phyloP scores from a whole-genome alignment of 75 land plant genomes.

The Selaginella moellendorffii region DNA sequence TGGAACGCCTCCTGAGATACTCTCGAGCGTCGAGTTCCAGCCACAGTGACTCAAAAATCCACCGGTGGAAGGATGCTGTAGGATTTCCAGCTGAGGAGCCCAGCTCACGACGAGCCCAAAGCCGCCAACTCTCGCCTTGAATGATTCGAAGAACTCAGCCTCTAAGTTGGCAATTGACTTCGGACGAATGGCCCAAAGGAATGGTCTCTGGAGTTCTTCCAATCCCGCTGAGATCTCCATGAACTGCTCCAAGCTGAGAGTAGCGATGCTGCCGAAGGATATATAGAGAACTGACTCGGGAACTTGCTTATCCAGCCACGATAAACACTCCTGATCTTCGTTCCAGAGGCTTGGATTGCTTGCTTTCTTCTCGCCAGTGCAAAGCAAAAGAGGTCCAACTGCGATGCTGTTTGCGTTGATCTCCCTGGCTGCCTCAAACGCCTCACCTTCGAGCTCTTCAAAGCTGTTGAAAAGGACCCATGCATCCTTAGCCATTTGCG shows the following conservation, averaged over 20 bases:
- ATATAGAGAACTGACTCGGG: slow-evolving; percentile 1
- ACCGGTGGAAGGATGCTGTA: neutral
- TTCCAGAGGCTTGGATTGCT: neutral
- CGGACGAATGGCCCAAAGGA: neutral
- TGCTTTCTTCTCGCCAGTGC: neutral
- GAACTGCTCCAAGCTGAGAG: neutral
- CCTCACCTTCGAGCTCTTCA: neutral
- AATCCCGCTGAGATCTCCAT: neutral
- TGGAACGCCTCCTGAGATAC: neutral
- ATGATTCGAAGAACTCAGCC: neutral
- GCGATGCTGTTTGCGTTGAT: neutral
- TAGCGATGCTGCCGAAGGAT: neutral
- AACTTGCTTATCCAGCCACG: neutral
- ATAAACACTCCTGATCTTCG: neutral
- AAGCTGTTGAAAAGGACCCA: neutral
- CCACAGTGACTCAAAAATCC: slow-evolving; percentile 8
- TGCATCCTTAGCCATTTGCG: neutral
- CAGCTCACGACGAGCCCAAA: neutral
- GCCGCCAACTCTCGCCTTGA: neutral
- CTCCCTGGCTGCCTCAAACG: neutral
- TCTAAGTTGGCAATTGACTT: neutral
- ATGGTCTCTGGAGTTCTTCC: neutral
- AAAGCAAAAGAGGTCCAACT: neutral
- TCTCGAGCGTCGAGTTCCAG: neutral
- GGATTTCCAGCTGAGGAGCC: slow-evolving; percentile 1